A percentile compares a stretch with the other conserved stretches of the same genome.
phyloP scores from a whole-genome alignment of 2,329 filamentous ascomycete genomes.

The Calonectria hawksworthii region DNA sequence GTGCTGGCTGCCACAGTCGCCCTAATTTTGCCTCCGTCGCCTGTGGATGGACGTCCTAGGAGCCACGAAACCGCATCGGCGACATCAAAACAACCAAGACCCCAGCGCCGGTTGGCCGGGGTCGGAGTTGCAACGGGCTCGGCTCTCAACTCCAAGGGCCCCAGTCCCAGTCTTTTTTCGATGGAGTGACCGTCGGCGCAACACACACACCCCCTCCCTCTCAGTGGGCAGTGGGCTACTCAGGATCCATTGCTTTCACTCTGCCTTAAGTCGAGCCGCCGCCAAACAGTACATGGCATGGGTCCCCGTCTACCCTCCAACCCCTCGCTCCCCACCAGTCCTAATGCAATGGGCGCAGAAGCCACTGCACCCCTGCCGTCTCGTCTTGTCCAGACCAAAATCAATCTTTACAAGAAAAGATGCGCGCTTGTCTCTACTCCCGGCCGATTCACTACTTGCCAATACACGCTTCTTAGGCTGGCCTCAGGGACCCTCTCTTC shows the following conservation, averaged over 20 bases:
- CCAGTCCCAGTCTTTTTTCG: constrained; percentile 43
- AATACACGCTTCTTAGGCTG: constrained; percentile 37
- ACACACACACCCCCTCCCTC: constrained; percentile 43
- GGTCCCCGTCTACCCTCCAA: constrained; percentile 47
- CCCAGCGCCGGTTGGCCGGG: constrained; percentile 43
- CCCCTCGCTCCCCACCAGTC: constrained; percentile 48
- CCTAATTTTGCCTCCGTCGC: constrained; percentile 22
- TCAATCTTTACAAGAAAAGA: constrained; percentile 47
- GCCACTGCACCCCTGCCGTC: constrained; percentile 48
- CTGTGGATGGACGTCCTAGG: constrained; percentile 17
- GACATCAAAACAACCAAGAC: constrained; percentile 37
- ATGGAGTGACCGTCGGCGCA: constrained; percentile 17
- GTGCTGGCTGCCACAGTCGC: constrained; percentile 16
- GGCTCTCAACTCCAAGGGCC: constrained; percentile 40
- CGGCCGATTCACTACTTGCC: constrained; percentile 44
- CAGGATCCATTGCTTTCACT: constrained; percentile 40
- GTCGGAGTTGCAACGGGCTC: constrained; percentile 43
- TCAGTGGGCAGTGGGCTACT: constrained; percentile 36
- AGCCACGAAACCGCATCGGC: constrained; percentile 31
- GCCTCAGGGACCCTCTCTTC: constrained; percentile 51
- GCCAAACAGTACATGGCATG: constrained; percentile 37
- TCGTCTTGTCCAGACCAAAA: constrained; percentile 48
- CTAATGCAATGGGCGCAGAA: constrained; percentile 47
- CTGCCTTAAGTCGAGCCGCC: constrained; percentile 48
- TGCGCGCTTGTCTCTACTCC: constrained; percentile 47